phyloP scores from a whole-genome alignment of 352 stramenopile species.

The Globisporangium uncinulatum region DNA sequence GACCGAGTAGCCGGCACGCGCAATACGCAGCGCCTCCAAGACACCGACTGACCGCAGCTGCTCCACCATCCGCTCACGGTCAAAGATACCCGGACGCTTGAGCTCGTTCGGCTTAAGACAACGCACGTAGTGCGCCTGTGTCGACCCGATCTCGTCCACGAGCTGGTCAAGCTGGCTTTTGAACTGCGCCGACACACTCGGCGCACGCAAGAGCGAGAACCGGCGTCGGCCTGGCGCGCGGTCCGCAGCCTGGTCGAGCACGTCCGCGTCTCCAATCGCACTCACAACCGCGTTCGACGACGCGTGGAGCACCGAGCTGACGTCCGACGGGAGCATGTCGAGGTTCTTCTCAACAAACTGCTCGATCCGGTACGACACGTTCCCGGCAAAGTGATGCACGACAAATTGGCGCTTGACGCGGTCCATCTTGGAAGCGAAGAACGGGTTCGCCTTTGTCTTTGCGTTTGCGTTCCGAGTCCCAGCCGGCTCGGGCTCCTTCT shows the following conservation, averaged over 20 bases:
- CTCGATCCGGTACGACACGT: conserved; percentile 69
- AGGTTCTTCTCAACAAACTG: conserved; percentile 86
- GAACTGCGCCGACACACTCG: conserved; percentile 90
- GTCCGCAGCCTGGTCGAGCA: conserved; percentile 26
- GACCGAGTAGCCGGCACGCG: conserved; percentile 93
- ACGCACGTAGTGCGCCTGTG: conserved; percentile 97
- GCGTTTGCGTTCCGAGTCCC: conserved; percentile 11
- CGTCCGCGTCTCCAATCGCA: conserved; percentile 47
- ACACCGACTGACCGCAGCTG: conserved; percentile 97
- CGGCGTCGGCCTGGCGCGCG: conserved; percentile 23
- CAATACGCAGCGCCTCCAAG: conserved; percentile 94
- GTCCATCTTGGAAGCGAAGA: conserved; percentile 80
- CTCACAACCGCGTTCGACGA: conserved; percentile 65
- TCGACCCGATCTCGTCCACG: conserved; percentile 92
- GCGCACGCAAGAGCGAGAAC: conserved; percentile 51
- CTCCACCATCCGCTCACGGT: conserved; percentile 90
- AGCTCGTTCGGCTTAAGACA: conserved; percentile 98
- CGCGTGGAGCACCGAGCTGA: conserved; percentile 37
- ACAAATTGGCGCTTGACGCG: conserved; percentile 80
- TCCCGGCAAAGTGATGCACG: conserved; percentile 76
- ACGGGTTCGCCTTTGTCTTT: conserved; percentile 34
- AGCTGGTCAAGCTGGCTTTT: conserved; percentile 91
- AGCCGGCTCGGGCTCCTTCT: conserved; percentile 24
- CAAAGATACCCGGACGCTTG: conserved; percentile 55
- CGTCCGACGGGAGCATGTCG: conserved; percentile 70